These are phyloP conservation scores for Aspergillus pseudonomiae DNA, from an alignment of 2,329 filamentous ascomycete genomes.

Conservation along the genomic window DNA sequence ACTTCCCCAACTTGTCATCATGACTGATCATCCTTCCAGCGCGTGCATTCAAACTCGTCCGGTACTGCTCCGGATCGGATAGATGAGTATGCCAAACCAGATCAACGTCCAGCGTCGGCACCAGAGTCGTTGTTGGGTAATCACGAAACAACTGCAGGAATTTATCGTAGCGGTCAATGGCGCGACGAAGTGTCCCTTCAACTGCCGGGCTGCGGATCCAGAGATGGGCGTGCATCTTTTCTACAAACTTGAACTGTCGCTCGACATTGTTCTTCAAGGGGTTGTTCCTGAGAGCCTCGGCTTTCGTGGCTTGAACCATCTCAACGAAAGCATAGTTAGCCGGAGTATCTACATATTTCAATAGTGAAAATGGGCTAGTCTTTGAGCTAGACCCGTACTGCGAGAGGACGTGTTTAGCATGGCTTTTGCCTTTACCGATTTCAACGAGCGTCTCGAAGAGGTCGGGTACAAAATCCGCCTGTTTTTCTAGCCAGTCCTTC, in stretches of 20 bases:
- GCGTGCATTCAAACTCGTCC: conserved; percentile 46
- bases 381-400: neutral
- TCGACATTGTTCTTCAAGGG: conserved; percentile 44
- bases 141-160: conserved; percentile 46
- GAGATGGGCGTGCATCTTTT: conserved; percentile 73
- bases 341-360: no score
- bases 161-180: conserved; percentile 55
- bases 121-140: conserved; percentile 35
- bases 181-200: conserved; percentile 62
- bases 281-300: neutral
- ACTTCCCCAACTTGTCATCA: conserved; percentile 75
- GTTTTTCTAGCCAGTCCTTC: conserved; percentile 2
- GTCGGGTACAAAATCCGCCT: conserved; percentile 2
- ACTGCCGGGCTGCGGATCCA: conserved; percentile 76
- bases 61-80: conserved; percentile 26
- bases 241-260: conserved; percentile 45
- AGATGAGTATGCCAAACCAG: conserved; percentile 42
- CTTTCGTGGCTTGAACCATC: neutral
- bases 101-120: conserved; percentile 40
- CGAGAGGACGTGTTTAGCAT: neutral
- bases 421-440: neutral
- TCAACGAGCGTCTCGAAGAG: conserved; percentile 9
- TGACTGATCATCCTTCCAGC: conserved; percentile 67
- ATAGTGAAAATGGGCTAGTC: neutral
- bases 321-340: neutral